Base-by-base conservation (phyloP, 139 green algal genomes). In the Micractinium conductrix region DNA sequence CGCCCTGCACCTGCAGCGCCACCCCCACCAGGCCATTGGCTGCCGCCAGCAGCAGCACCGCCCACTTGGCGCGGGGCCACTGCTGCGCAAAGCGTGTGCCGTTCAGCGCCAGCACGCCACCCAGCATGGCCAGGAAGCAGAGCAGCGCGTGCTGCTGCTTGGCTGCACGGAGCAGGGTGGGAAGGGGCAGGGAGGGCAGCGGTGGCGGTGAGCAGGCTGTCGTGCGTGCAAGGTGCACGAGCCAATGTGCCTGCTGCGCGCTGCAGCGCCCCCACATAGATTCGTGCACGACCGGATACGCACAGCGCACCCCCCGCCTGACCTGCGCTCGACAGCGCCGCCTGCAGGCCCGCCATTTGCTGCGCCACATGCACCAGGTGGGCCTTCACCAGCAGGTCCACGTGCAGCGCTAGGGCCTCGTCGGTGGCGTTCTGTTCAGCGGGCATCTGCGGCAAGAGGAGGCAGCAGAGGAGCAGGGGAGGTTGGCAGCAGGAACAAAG, bases 81-180 rank as follows among this genome's bases (percentile, higher is more conserved):
- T 65, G 74, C 50, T 62, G 35, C 37, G 44, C 38, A n/a, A 60
- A 63, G 74, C 50, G 65, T 5, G 37, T 62, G 60, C 28, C 58
- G 22, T 43, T 68, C 26, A 88, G 48, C 0, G 67, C 80, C 74
- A 88, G 48, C 28, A 73, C 35, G 10, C 38, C 85, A 50, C 69
- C 71, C 63, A 89, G 33, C 80, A 89, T 83, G 19, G 53, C 71
- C 26, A 88, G 63, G 63, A 88, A 63, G 80, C 62, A 78, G n/a
- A 89, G 72, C 80, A 84, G 40, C 9, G 80, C 79, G 38, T 84
- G 73, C 81, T 89, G 83, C 35, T 75, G 79, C 79, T 82, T 82
- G 76, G 55, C 76, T 82, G 76, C 76, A 42, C 50, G 37, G 48
- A 30, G 19, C 44, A 7, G 71, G 33, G 19, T 2, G 28, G 74